These are phyloP conservation scores for Kockiozyma suomiensis DNA, from an alignment of 805 yeast genomes.

Conservation along the genomic window DNA sequence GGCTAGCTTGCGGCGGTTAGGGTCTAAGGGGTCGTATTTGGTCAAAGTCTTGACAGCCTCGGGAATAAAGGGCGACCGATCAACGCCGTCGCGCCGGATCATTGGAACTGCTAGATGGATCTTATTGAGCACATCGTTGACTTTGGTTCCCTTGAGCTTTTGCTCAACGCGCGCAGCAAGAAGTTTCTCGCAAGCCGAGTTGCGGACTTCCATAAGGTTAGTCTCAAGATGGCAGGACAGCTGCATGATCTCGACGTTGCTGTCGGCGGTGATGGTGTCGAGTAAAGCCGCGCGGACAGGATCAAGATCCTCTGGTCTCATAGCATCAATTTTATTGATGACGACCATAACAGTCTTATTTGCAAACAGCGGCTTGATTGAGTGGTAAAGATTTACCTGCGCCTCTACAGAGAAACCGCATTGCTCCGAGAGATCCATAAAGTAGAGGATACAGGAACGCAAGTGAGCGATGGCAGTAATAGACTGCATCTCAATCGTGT, in stretches of 20 bases:
- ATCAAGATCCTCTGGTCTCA: slow-evolving; percentile 80
- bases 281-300: slow-evolving; percentile 72
- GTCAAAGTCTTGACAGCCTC: slow-evolving; percentile 62
- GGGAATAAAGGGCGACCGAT: slow-evolving; percentile 78
- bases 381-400: slow-evolving; percentile 94
- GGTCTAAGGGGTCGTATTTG: slow-evolving; percentile 78
- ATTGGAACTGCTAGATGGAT: slow-evolving; percentile 93
- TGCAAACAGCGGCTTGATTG: slow-evolving; percentile 95
- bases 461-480: slow-evolving; percentile 98
- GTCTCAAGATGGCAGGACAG: slow-evolving; percentile 94
- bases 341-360: slow-evolving; percentile 96
- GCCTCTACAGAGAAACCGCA: slow-evolving; percentile 98
- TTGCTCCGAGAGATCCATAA: slow-evolving; percentile 98
- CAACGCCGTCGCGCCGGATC: slow-evolving; percentile 73
- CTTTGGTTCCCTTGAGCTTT: slow-evolving; percentile 88
- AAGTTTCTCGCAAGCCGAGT: slow-evolving; percentile 95
- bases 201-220: slow-evolving; percentile 92
- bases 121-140: slow-evolving; percentile 85
- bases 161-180: slow-evolving; percentile 95
- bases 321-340: slow-evolving; percentile 91
- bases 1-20: slow-evolving; percentile 77
- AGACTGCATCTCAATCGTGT: slow-evolving; percentile 99
- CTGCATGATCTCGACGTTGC: slow-evolving; percentile 85
- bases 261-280: slow-evolving; percentile 57
- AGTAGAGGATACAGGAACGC: slow-evolving; percentile 93